These are phyloP conservation scores for Fusarium anthophilum DNA, from an alignment of 2,329 filamentous ascomycete species.

Conservation along the genomic window DNA sequence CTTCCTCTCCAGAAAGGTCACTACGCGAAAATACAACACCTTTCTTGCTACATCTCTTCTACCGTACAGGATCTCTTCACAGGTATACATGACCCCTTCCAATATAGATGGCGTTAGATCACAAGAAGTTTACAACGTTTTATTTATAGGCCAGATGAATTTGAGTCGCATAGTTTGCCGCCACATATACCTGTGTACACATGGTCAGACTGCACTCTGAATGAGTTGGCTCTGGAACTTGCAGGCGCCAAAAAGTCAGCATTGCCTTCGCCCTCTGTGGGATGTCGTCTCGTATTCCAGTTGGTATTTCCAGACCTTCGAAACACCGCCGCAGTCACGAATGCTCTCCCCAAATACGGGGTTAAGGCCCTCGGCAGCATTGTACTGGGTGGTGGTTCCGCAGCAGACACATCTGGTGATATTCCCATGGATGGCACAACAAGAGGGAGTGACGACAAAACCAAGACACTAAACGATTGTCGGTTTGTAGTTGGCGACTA, in stretches of 20 bases:
- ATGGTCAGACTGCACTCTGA: slow-evolving; percentile 82
- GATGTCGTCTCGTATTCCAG: slow-evolving; percentile 87
- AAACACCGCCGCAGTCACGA: slow-evolving; percentile 40
- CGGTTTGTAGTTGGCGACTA: slow-evolving; percentile 92
- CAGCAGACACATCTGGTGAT: slow-evolving; percentile 53
- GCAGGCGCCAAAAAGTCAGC: slow-evolving; percentile 70
- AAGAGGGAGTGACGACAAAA: slow-evolving; percentile 64
- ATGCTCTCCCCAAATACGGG: slow-evolving; percentile 66
- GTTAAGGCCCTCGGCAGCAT: slow-evolving; percentile 86
- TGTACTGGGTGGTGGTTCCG: slow-evolving; percentile 71
- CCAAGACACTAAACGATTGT: slow-evolving; percentile 79
- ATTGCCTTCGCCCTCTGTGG: slow-evolving; percentile 78
- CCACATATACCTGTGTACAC: slow-evolving; percentile 84
- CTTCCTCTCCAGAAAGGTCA: slow-evolving; percentile 30
- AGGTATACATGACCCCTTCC: slow-evolving; percentile 55
- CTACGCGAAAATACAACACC: slow-evolving; percentile 80
- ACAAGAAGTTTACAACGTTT: not conserved
- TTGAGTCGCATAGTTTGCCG: slow-evolving; percentile 67
- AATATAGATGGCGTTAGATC: not conserved
- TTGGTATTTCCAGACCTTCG: slow-evolving; percentile 83
- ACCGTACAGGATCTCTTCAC: slow-evolving; percentile 77
- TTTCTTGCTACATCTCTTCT: slow-evolving; percentile 88
- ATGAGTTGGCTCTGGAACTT: slow-evolving; percentile 82
- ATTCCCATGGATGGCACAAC: slow-evolving; percentile 47
- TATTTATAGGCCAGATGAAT: slow-evolving; percentile 72